Evolutionary conservation across 306 rosid genomes (phyloP), one percentile per base, ranked within the genome.

Genomic region (Mimosa pudica): DNA sequence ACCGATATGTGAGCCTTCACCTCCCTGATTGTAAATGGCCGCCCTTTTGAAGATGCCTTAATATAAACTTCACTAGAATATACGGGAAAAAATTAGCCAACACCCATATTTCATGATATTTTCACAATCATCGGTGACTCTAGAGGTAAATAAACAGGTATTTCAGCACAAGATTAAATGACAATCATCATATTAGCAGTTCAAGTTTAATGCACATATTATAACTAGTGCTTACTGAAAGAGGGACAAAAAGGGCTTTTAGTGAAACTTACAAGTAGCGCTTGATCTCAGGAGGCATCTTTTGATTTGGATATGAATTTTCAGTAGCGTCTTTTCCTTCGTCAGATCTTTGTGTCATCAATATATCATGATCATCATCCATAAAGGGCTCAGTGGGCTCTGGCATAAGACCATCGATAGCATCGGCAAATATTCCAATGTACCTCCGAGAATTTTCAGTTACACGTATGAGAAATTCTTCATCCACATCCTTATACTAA

Each of bases 311-410:
- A 79, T 96, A 98, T 0, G 89, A 74, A 79, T 87, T 89, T 70
- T 96, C 98, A 64, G 80, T 62, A 72, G 88, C 90, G 69, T 91
- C 98, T 0, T 85, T 85, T 55, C 89, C 98, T 74, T 96, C 97
- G 13, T 93, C 99, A 45, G 97, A 88, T 83, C 99, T 90, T 76
- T 96, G 97, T 4, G 97, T 93, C 98, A 96, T 93, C 86, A 91
- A 76, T 77, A 96, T 93, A 85, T 96, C 99, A 75, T 96, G 98
- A 61, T 96, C 99, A 80, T 93, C 99, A 71, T 93, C 99, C 0
- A 82, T 70, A 84, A 96, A 96, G 24, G 88, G 88, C 90, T 96
- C 98, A 0, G 96, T 93, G 20, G 74, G 74, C 58, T 70, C 74
- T 47, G 74, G 74, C 74, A 70, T 70, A 14, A 70, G 74, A 14